Evolutionary conservation across 805 yeast genomes (phyloP).

Genomic region (Wickerhamomyces mucosus): DNA sequence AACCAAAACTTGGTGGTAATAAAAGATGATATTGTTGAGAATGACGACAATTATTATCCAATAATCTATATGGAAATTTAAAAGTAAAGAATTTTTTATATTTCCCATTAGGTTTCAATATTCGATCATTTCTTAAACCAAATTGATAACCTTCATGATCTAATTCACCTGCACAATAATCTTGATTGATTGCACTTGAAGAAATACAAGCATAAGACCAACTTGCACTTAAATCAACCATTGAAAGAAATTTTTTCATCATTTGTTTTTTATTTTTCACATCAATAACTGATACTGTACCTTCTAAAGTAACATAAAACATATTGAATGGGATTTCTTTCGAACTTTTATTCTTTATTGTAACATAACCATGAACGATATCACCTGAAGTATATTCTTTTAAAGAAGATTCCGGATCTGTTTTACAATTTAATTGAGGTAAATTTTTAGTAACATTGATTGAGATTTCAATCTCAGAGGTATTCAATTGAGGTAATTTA

Average conservation of each 20-base stretch:
- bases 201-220: slow-evolving; percentile 43
- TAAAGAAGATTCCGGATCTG: slow-evolving; percentile 24
- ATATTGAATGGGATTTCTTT: slow-evolving; percentile 48
- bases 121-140: slow-evolving; percentile 41
- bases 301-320: slow-evolving; percentile 45
- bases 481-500: slow-evolving; percentile 26
- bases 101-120: slow-evolving; percentile 36
- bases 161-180: slow-evolving; percentile 28
- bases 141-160: slow-evolving; percentile 40
- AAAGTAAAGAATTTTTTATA: slow-evolving; percentile 53
- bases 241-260: slow-evolving; percentile 41
- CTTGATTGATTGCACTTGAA: slow-evolving; percentile 41
- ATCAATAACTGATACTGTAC: slow-evolving; percentile 26
- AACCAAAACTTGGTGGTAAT: slow-evolving; percentile 33
- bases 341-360: slow-evolving; percentile 37
- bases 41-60: slow-evolving; percentile 45
- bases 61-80: slow-evolving; percentile 42
- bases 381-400: slow-evolving; percentile 64
- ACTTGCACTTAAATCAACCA: slow-evolving; percentile 50
- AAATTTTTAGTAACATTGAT: slow-evolving; percentile 43
- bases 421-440: slow-evolving; percentile 30
- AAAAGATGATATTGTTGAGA: slow-evolving; percentile 28
- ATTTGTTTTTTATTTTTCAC: slow-evolving; percentile 24
- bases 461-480: slow-evolving; percentile 35
- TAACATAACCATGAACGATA: slow-evolving; percentile 47